Conservation (phyloP, 2,329 filamentous ascomycete species). For the Pezicula rhizophila region DNA sequence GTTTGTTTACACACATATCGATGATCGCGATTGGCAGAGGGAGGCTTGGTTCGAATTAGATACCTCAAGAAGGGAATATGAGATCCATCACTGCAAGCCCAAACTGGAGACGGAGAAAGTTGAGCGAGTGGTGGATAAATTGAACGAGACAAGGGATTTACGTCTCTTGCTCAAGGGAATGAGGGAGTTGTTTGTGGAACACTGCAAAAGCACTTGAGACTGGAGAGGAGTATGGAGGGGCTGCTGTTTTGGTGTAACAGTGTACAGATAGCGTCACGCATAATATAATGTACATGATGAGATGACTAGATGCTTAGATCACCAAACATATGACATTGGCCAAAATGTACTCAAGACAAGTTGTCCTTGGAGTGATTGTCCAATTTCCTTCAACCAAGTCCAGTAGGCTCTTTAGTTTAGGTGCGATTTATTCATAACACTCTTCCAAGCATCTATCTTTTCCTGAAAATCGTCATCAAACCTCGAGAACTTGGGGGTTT, state of each 20-base stretch:
- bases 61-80: constrained; percentile 76
- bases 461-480: constrained; percentile 19
- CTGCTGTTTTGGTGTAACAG: neutral
- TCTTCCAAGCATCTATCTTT: constrained; percentile 21
- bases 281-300: neutral
- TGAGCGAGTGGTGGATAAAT: constrained; percentile 66
- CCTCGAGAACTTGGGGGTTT: constrained; percentile 22
- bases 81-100: constrained; percentile 73
- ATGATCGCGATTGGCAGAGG: constrained; percentile 79
- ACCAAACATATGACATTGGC: no score
- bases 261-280: neutral
- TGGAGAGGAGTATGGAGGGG: neutral
- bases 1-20: constrained; percentile 82
- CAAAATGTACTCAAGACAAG: no score
- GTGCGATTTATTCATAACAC: neutral
- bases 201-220: neutral
- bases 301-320: no score
- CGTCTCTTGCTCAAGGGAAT: constrained; percentile 72
- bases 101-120: constrained; percentile 75
- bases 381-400: neutral
- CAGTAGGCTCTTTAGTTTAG: neutral
- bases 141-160: constrained; percentile 77
- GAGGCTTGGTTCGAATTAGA: constrained; percentile 93
- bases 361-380: neutral
- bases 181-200: constrained; percentile 68